A percentile compares a stretch with the other conserved stretches of the same genome.
These are phyloP conservation scores for Datisca glomerata DNA, from an alignment of 306 rosid species.

Conservation along the genomic window DNA sequence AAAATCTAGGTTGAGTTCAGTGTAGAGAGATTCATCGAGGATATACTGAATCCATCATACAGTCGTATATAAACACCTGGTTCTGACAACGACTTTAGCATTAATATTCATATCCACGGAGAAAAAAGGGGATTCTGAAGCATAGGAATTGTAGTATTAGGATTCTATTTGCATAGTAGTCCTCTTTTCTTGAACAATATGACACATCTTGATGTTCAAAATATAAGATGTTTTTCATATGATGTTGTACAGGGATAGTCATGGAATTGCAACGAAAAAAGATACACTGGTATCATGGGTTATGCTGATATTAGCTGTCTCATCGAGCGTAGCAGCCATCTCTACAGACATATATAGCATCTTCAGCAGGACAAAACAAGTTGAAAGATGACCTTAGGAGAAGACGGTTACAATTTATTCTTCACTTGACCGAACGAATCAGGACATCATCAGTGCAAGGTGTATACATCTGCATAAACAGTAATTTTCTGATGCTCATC, in stretches of 20 bases:
- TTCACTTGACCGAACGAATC: not conserved
- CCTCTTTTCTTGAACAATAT: not conserved
- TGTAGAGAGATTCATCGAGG: too few species aligned
- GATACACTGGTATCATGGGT: constrained; percentile 41
- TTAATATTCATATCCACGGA: too few species aligned
- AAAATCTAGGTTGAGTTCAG: too few species aligned
- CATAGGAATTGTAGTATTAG: too few species aligned
- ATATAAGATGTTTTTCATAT: not conserved
- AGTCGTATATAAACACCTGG: too few species aligned
- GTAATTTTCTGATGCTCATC: not conserved
- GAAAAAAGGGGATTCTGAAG: too few species aligned
- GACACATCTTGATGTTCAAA: not conserved
- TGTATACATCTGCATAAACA: constrained; percentile 9
- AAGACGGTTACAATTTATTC: not conserved
- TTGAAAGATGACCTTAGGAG: constrained; percentile 16
- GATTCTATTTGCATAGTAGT: too few species aligned
- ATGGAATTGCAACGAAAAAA: constrained; percentile 48
- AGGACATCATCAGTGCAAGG: not conserved
- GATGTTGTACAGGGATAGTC: constrained; percentile 33
- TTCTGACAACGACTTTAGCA: too few species aligned
- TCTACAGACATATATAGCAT: constrained; percentile 44
- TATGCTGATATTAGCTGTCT: constrained; percentile 47
- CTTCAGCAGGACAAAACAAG: constrained; percentile 15
- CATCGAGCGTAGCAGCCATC: constrained; percentile 50
- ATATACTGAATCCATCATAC: too few species aligned